Conservation (phyloP, 2,329 filamentous ascomycete genomes). For the Botrytis porri region DNA sequence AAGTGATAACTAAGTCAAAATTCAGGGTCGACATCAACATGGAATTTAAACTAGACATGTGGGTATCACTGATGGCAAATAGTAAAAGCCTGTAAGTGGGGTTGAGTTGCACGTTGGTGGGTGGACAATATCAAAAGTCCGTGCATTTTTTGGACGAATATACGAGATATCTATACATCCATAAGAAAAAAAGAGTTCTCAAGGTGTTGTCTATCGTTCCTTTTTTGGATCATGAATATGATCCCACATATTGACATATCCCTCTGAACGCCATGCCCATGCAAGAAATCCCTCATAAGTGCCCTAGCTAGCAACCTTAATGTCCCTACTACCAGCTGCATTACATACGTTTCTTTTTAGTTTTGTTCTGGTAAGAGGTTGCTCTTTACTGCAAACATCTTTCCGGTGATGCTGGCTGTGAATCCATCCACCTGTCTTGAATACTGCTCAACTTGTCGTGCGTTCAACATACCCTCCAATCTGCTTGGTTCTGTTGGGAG, state of each 20-base stretch:
- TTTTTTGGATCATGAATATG: constrained; percentile 22
- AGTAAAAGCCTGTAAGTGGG: constrained; percentile 2
- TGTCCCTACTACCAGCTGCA: constrained; percentile 4
- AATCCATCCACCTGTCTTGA: constrained; percentile 96
- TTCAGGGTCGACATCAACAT: not conserved
- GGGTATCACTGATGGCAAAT: constrained; percentile 1
- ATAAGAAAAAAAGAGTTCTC: not conserved
- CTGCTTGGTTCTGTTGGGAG: constrained; percentile 89
- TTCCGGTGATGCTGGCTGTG: constrained; percentile 83
- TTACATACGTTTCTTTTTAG: constrained; percentile 21
- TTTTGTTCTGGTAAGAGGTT: constrained; percentile 53
- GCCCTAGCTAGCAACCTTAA: constrained; percentile 5
- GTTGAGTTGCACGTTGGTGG: constrained; percentile 2
- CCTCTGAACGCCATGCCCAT: constrained; percentile 33
- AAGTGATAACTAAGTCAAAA: not conserved
- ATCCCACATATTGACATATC: constrained; percentile 24
- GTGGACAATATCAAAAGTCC: constrained; percentile 11
- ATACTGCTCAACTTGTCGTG: constrained; percentile 96
- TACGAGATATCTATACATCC: constrained; percentile 7
- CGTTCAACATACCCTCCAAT: constrained; percentile 54
- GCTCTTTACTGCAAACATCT: constrained; percentile 95
- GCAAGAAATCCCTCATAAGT: constrained; percentile 24
- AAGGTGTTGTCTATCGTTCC: constrained; percentile 17
- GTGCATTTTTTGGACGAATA: constrained; percentile 18
- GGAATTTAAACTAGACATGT: not conserved